phyloP scores from a whole-genome alignment of 441 rosid species.

The Erodium chrysanthum region DNA sequence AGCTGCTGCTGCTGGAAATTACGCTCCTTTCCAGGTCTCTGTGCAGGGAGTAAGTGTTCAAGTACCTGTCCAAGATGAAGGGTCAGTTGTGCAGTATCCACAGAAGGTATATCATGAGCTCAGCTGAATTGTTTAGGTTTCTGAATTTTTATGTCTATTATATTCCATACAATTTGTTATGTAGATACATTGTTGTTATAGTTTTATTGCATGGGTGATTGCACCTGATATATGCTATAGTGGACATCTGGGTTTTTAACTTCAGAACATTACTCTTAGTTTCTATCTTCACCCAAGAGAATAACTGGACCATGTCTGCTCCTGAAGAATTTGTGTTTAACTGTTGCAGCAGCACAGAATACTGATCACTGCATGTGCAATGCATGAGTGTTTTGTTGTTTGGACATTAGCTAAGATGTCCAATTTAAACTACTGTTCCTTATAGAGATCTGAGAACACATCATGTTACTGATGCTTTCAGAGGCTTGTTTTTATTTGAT shows the following conservation, averaged over 20 bases:
- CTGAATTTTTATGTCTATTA: constrained; percentile 3
- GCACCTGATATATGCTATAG: neutral
- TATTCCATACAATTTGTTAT: neutral
- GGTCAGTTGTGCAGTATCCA: constrained; percentile 26
- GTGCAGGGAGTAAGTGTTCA: constrained; percentile 30
- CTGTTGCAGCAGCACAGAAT: neutral
- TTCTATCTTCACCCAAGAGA: neutral
- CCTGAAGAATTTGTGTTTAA: too few species aligned
- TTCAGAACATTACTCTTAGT: neutral
- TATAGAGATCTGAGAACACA: too few species aligned
- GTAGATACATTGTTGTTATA: neutral
- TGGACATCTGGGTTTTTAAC: neutral
- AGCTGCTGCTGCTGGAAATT: constrained; percentile 23
- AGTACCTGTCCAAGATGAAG: constrained; percentile 31
- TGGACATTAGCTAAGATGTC: too few species aligned
- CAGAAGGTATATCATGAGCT: constrained; percentile 30
- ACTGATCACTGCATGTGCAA: neutral
- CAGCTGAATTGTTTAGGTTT: neutral
- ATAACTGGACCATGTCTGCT: neutral
- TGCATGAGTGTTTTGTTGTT: neutral
- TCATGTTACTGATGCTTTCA: neutral
- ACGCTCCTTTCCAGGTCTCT: constrained; percentile 35
- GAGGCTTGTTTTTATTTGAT: neutral
- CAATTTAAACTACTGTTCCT: too few species aligned
- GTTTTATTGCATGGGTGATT: neutral